Percentiles rank a stretch among this genome's conserved stretches.
Evolutionary conservation across 352 stramenopile species (phyloP).

Genomic region (Phytophthora pisi): DNA sequence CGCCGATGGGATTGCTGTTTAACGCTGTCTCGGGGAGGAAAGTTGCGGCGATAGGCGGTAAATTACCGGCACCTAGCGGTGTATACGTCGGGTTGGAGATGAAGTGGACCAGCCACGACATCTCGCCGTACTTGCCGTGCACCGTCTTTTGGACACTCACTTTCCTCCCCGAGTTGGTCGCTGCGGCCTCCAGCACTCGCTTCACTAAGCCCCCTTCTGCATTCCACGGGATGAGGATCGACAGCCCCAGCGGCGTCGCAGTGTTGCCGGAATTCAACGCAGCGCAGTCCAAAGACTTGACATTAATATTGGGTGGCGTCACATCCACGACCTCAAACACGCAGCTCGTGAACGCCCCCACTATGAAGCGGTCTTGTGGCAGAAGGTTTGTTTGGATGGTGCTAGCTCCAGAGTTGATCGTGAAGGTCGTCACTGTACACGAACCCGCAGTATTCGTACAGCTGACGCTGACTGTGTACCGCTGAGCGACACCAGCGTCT

Average conservation of each 20-base stretch:
- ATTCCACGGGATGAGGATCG: slow-evolving; percentile 70
- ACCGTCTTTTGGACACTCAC: slow-evolving; percentile 90
- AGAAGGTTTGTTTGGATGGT: slow-evolving; percentile 41
- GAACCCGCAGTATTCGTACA: slow-evolving; percentile 13
- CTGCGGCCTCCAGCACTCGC: slow-evolving; percentile 59
- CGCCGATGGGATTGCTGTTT: slow-evolving; percentile 47
- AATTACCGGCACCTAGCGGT: slow-evolving; percentile 91
- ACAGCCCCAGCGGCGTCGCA: slow-evolving; percentile 19
- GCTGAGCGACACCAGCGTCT: slow-evolving; percentile 62
- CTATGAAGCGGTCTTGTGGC: slow-evolving; percentile 57
- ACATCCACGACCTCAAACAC: slow-evolving; percentile 50
- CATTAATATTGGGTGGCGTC: slow-evolving; percentile 28
- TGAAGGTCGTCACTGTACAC: slow-evolving; percentile 16
- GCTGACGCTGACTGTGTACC: slow-evolving; percentile 31
- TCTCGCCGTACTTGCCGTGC: slow-evolving; percentile 94
- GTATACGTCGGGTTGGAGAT: slow-evolving; percentile 91
- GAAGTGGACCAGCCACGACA: slow-evolving; percentile 95
- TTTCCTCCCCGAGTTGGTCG: slow-evolving; percentile 58
- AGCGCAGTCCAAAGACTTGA: slow-evolving; percentile 36
- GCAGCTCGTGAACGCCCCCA: slow-evolving; percentile 55
- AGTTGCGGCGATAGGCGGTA: slow-evolving; percentile 64
- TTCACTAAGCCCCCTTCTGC: slow-evolving; percentile 54
- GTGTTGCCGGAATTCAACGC: slow-evolving; percentile 26
- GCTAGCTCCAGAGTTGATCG: slow-evolving; percentile 31
- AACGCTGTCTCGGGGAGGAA: slow-evolving; percentile 34